Conservation (phyloP, 495 filamentous ascomycete genomes). For the Penicillium bovifimosum region DNA sequence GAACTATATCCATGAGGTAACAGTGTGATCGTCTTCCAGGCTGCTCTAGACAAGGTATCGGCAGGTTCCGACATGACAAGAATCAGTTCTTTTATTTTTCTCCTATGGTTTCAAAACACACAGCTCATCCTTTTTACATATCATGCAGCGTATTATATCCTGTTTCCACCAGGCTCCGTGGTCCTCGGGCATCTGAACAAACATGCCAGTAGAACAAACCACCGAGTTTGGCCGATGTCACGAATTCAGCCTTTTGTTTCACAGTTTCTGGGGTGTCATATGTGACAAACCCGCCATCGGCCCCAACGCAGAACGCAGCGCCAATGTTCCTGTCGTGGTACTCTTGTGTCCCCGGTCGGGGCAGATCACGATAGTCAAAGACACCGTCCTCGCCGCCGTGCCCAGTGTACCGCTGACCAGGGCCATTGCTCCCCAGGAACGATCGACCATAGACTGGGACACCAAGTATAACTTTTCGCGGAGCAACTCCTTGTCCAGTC, state of each 20-base stretch:
- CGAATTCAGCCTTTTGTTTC: constrained; percentile 77
- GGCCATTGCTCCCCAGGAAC: constrained; percentile 61
- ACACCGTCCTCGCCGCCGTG: constrained; percentile 70
- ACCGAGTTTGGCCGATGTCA: constrained; percentile 67
- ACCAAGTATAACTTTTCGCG: constrained; percentile 71
- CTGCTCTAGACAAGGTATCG: too few species aligned
- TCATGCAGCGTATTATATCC: constrained; percentile 68
- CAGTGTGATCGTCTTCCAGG: too few species aligned
- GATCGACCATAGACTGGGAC: constrained; percentile 78
- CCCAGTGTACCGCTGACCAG: constrained; percentile 59
- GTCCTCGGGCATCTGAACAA: constrained; percentile 64
- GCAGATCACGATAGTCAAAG: constrained; percentile 77
- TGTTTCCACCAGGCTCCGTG: constrained; percentile 67
- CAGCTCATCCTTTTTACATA: constrained; percentile 19
- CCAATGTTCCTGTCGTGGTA: constrained; percentile 59
- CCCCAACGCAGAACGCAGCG: constrained; percentile 73
- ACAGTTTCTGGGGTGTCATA: constrained; percentile 85
- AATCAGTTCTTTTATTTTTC: neutral
- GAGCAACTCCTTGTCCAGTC: constrained; percentile 58
- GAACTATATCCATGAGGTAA: too few species aligned
- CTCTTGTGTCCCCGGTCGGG: constrained; percentile 64
- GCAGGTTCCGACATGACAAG: too few species aligned
- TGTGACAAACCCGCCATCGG: constrained; percentile 78
- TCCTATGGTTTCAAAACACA: neutral
- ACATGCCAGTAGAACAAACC: constrained; percentile 92